A percentile compares a stretch with the other conserved stretches of the same genome.
These are phyloP conservation scores for Gyrodon lividus DNA, from an alignment of 768 basidiomycete genomes.

Conservation along the genomic window DNA sequence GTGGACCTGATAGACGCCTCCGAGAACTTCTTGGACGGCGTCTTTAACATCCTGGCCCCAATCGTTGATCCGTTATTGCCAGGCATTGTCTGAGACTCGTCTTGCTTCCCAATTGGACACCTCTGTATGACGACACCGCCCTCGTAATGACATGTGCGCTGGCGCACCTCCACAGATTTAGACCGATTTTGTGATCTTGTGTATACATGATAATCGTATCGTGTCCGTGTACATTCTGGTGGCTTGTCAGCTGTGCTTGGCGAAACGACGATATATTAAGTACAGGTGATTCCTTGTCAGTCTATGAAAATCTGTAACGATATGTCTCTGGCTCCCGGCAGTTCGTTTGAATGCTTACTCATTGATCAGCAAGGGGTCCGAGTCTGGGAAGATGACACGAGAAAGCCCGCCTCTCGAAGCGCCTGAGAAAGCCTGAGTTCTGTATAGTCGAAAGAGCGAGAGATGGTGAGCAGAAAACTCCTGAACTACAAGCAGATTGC, in stretches of 20 bases:
- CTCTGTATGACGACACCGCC: too few relatives aligned
- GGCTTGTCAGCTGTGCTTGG: not conserved
- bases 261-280: not conserved
- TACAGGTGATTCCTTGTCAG: not conserved
- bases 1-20: slow-evolving; percentile 48
- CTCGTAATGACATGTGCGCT: not conserved
- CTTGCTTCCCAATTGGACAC: not conserved
- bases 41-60: slow-evolving; percentile 42
- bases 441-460: slow-evolving; percentile 26
- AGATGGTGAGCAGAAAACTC: not conserved
- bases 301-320: not conserved
- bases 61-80: slow-evolving; percentile 23
- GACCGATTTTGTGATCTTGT: not conserved
- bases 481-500: slow-evolving; percentile 22
- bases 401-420: slow-evolving; percentile 51
- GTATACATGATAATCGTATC: not conserved
- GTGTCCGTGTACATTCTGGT: not conserved
- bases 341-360: slow-evolving; percentile 40
- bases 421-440: slow-evolving; percentile 51
- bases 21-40: slow-evolving; percentile 49
- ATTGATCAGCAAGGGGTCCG: slow-evolving; percentile 64
- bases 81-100: not conserved
- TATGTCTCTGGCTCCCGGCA: not conserved
- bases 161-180: not conserved
- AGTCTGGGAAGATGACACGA: slow-evolving; percentile 62